A percentile compares a stretch with the other conserved stretches of the same genome.
phyloP scores from a whole-genome alignment of 257 asterid species.

The Echites panduratus region DNA sequence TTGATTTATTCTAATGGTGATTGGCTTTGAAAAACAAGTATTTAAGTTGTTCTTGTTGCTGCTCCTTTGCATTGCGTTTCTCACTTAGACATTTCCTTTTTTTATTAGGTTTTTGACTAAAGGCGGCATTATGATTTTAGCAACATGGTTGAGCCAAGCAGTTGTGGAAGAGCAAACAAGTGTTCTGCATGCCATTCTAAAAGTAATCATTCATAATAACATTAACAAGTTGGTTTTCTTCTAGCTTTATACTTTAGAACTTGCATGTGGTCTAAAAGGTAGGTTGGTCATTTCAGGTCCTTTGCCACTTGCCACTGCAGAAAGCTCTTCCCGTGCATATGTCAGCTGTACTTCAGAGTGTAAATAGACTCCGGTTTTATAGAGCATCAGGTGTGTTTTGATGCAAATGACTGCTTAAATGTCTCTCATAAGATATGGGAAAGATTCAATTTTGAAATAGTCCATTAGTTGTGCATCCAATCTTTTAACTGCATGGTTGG shows the following conservation, averaged over 20 bases:
- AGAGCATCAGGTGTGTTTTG: slow-evolving; percentile 79
- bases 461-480: not conserved
- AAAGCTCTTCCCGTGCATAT: slow-evolving; percentile 84
- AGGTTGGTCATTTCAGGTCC: slow-evolving; percentile 49
- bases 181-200: slow-evolving; percentile 60
- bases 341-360: slow-evolving; percentile 95
- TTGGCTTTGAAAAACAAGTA: slow-evolving; percentile 2
- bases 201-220: slow-evolving; percentile 32
- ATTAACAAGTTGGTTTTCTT: not conserved
- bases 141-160: slow-evolving; percentile 93
- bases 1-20: not conserved
- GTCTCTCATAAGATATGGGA: not conserved
- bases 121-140: slow-evolving; percentile 88
- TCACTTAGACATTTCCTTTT: slow-evolving; percentile 15
- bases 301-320: slow-evolving; percentile 77
- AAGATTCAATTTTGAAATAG: not conserved
- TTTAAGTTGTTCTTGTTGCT: not conserved
- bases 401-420: slow-evolving; percentile 21
- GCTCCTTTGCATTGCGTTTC: not conserved
- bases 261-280: slow-evolving; percentile 14
- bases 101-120: slow-evolving; percentile 69
- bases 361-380: slow-evolving; percentile 78
- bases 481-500: not conserved
- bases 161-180: slow-evolving; percentile 89
- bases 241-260: not conserved